Percentiles rank a stretch among this genome's conserved stretches.
These are phyloP conservation scores for Hypholoma fasciculare DNA, from an alignment of 768 basidiomycete species.

Conservation along the genomic window DNA sequence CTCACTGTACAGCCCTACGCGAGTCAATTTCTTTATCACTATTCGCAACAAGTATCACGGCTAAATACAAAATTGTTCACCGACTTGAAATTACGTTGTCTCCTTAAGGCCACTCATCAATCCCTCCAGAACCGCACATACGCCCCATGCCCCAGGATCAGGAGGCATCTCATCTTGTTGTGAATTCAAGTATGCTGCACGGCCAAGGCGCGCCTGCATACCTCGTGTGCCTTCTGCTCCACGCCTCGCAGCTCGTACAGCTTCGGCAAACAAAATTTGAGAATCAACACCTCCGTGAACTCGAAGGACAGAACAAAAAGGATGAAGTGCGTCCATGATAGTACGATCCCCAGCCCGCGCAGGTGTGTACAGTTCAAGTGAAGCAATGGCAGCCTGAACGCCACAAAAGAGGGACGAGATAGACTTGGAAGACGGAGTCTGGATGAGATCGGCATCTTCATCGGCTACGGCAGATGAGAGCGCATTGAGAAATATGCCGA, in stretches of 20 bases:
- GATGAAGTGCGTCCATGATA: slow-evolving; percentile 51
- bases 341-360: slow-evolving; percentile 58
- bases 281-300: background rate
- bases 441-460: background rate
- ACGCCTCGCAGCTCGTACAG: slow-evolving; percentile 35
- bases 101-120: slow-evolving; percentile 22
- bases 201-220: slow-evolving; percentile 46
- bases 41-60: too few relatives aligned
- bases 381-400: slow-evolving; percentile 25
- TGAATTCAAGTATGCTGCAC: slow-evolving; percentile 48
- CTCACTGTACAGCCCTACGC: too few relatives aligned
- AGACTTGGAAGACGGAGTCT: background rate
- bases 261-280: slow-evolving; percentile 16
- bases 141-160: slow-evolving; percentile 60
- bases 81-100: background rate
- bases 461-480: slow-evolving; percentile 21
- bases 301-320: slow-evolving; percentile 35
- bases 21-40: too few relatives aligned
- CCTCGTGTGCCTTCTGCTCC: slow-evolving; percentile 50
- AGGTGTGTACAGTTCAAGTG: slow-evolving; percentile 43
- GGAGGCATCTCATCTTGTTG: slow-evolving; percentile 32
- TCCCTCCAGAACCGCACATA: slow-evolving; percentile 41
- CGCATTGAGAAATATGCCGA: slow-evolving; percentile 43
- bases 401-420: background rate
- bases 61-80: too few relatives aligned